Base-by-base conservation (phyloP, 2,329 filamentous ascomycete genomes). In the Pestalotiopsis sp. region DNA sequence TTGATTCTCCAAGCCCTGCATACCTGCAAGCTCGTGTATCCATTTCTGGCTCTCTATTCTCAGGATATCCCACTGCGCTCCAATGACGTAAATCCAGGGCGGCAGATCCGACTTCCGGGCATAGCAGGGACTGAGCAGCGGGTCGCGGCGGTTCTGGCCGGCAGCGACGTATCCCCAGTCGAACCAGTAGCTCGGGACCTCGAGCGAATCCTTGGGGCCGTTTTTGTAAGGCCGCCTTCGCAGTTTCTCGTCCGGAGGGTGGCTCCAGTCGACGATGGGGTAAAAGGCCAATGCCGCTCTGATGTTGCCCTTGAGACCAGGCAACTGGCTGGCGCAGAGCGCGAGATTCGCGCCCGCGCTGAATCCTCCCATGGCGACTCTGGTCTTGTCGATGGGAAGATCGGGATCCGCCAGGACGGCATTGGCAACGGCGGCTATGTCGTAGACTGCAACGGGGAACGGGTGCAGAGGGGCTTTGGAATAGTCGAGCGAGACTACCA, bases 401-500 rank as follows among this genome's bases (percentile, higher is more conserved):
- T 71, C 71, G 1, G 74, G 65, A 73, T 85, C 83, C 25, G 76
- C 74, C 41, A 83, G 74, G 9, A 83, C 73, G 3, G 80, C 80
- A 25, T 78, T 71, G 58, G 78, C 72, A 49, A 83, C 75, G 3
- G 80, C 81, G 23, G 78, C 80, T 63, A 83, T 60, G 65, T 85
- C 83, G 60, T 82, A 71, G 5, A 78, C 75, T 1, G 80, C 75
- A 4, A 71, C 75, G 3, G 83, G 84, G 69, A 83, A 86, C 38
- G 75, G 75, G 68, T 77, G 71, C 9, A 73, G 70, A 0, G 83
- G 84, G 0, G 81, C 78, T 71, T 81, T 81, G 66, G 77, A 76
- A 71, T 86, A 86, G 68, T 83, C 77, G 52, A 86, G 75, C 63
- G 76, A 79, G 62, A 84, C 72, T 11, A 85, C 82, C 23, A 83